These are phyloP conservation scores for Eucalyptus victrix DNA, from an alignment of 345 rosid genomes.

Conservation along the genomic window DNA sequence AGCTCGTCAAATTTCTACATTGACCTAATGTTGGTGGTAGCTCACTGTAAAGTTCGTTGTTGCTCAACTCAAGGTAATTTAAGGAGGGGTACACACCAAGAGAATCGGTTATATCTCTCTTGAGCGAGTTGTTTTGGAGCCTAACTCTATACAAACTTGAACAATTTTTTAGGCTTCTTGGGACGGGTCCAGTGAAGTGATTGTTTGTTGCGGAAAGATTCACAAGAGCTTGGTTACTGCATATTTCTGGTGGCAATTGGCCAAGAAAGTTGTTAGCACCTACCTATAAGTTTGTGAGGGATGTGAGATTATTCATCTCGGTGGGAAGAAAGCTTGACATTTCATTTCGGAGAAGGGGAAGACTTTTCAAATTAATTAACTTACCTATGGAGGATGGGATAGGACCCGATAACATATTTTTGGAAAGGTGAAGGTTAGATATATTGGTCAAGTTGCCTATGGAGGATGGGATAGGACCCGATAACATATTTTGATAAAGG, in stretches of 20 bases:
- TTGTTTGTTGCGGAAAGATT: rapidly evolving
- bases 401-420: too few species aligned
- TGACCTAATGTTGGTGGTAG: too few species aligned
- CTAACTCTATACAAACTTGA: neutral
- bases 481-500: too few species aligned
- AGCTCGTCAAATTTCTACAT: too few species aligned
- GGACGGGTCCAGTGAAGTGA: neutral
- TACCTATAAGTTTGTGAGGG: rapidly evolving
- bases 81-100: too few species aligned
- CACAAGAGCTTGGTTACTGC: neutral
- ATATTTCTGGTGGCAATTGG: neutral
- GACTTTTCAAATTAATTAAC: neutral
- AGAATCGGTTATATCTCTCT: too few species aligned
- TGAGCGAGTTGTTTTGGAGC: too few species aligned
- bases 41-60: too few species aligned
- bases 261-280: neutral
- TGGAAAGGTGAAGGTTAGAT: rapidly evolving
- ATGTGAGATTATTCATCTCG: too few species aligned
- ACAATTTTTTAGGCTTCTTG: neutral
- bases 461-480: neutral
- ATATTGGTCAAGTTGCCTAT: neutral
- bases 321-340: neutral
- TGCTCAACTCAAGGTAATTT: too few species aligned
- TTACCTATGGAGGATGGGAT: neutral
- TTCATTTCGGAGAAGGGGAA: neutral